Conservation (phyloP, 2,329 filamentous ascomycete species). For the Aspergillus transmontanensis region DNA sequence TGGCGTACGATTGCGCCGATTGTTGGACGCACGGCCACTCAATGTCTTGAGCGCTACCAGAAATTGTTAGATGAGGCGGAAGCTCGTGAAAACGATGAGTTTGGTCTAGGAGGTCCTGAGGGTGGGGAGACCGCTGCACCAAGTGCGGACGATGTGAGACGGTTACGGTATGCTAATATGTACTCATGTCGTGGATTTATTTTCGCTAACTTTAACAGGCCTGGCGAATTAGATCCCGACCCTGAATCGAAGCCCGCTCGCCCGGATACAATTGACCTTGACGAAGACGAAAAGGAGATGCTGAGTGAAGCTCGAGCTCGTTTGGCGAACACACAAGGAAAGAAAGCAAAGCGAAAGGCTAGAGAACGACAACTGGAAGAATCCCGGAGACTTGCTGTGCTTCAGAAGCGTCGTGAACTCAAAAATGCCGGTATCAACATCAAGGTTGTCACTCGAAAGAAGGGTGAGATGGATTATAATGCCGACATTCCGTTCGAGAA, state of each 20-base stretch:
- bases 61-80: constrained; percentile 96
- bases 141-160: constrained; percentile 87
- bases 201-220: constrained; percentile 45
- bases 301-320: constrained; percentile 94
- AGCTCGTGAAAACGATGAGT: constrained; percentile 75
- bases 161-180: constrained; percentile 58
- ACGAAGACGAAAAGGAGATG: constrained; percentile 99
- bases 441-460: constrained; percentile 87
- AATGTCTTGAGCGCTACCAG: constrained; percentile 96
- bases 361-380: constrained; percentile 94
- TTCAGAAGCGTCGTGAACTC: constrained; percentile 94
- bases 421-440: constrained; percentile 99
- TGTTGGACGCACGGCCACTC: constrained; percentile 92
- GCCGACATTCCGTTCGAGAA: constrained; percentile 98
- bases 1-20: constrained; percentile 98
- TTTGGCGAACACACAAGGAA: constrained; percentile 95
- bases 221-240: constrained; percentile 95
- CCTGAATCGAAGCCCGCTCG: constrained; percentile 94
- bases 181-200: neutral
- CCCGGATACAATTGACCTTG: constrained; percentile 95
- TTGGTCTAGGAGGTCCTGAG: constrained; percentile 76
- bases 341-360: constrained; percentile 98
- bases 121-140: constrained; percentile 86
- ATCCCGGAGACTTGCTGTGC: constrained; percentile 80
- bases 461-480: constrained; percentile 99